These are phyloP conservation scores for Ulota crispa DNA, from an alignment of 225 moss, liverwort and hornwort species.

Conservation along the genomic window DNA sequence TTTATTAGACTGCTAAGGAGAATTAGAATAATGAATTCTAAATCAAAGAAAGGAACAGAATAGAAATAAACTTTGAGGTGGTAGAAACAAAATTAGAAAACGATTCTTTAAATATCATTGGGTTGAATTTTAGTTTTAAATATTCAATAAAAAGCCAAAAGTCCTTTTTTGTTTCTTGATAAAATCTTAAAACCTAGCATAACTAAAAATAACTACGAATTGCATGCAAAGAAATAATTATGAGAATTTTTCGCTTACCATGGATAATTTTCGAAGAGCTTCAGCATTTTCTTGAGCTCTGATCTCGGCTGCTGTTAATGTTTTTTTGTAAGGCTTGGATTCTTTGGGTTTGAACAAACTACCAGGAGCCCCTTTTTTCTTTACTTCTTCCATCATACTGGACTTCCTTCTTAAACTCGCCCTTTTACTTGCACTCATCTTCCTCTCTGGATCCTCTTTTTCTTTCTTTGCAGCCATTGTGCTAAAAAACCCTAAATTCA, in stretches of 20 bases:
- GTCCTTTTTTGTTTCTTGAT: no score
- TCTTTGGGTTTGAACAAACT: conserved; percentile 27
- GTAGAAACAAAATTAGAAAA: no score
- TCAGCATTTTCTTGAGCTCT: conserved; percentile 28
- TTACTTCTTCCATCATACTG: conserved; percentile 35
- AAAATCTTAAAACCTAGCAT: no score
- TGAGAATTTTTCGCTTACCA: neutral
- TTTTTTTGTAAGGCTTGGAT: conserved; percentile 27
- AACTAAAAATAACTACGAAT: neutral
- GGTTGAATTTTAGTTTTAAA: no score
- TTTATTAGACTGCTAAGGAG: no score
- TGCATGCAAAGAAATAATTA: neutral
- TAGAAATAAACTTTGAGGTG: no score
- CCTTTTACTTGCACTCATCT: conserved; percentile 5
- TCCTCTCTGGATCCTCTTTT: neutral
- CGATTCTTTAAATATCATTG: no score
- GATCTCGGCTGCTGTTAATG: neutral
- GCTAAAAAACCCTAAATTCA: neutral
- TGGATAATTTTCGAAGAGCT: conserved; percentile 25
- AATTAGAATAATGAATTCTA: no score
- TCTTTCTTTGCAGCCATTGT: neutral
- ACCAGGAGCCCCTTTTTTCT: conserved; percentile 6
- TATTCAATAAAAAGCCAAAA: no score
- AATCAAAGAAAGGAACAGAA: no score
- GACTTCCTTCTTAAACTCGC: conserved; percentile 24